phyloP scores from a whole-genome alignment of 2,329 filamentous ascomycete genomes.

The Penicillium crustosum region DNA sequence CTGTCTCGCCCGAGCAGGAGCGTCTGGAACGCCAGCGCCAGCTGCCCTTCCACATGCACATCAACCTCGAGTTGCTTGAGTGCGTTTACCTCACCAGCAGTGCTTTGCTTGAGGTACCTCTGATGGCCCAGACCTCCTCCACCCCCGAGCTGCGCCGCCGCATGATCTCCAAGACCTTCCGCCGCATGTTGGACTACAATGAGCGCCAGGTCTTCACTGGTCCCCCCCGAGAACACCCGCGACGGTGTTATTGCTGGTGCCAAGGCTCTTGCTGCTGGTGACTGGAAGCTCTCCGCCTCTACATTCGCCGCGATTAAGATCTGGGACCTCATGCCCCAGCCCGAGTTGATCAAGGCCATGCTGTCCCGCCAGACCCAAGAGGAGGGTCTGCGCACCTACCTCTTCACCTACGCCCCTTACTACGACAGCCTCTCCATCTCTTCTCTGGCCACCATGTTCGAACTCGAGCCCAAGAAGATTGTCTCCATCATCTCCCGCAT shows the following conservation, averaged over 20 bases:
- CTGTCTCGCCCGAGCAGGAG: slow-evolving; percentile 97
- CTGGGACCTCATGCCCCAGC: slow-evolving; percentile 94
- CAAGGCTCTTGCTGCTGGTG: slow-evolving; percentile 91
- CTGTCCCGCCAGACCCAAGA: slow-evolving; percentile 98
- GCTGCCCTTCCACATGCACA: slow-evolving; percentile 99
- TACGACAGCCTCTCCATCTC: slow-evolving; percentile 92
- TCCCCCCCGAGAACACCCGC: slow-evolving; percentile 92
- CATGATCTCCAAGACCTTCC: slow-evolving; percentile 98
- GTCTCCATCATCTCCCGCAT: slow-evolving; percentile 96
- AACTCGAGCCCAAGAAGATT: slow-evolving; percentile 86
- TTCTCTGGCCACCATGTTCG: slow-evolving; percentile 91
- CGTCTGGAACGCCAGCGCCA: slow-evolving; percentile 95
- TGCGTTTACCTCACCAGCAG: slow-evolving; percentile 98
- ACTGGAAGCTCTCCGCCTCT: slow-evolving; percentile 95
- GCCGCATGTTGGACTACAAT: slow-evolving; percentile 98
- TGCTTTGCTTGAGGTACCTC: slow-evolving; percentile 97
- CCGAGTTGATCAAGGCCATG: slow-evolving; percentile 94
- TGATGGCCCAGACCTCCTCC: slow-evolving; percentile 93
- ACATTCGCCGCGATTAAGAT: slow-evolving; percentile 99
- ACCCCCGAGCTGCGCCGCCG: slow-evolving; percentile 96
- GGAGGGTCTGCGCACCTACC: slow-evolving; percentile 94
- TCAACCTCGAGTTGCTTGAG: slow-evolving; percentile 96
- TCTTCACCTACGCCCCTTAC: slow-evolving; percentile 99
- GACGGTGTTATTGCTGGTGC: slow-evolving; percentile 99
- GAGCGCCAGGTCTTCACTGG: slow-evolving; percentile 99